Evolutionary conservation across 257 asterid species (phyloP).

Genomic region (Gardenia jasminoides): DNA sequence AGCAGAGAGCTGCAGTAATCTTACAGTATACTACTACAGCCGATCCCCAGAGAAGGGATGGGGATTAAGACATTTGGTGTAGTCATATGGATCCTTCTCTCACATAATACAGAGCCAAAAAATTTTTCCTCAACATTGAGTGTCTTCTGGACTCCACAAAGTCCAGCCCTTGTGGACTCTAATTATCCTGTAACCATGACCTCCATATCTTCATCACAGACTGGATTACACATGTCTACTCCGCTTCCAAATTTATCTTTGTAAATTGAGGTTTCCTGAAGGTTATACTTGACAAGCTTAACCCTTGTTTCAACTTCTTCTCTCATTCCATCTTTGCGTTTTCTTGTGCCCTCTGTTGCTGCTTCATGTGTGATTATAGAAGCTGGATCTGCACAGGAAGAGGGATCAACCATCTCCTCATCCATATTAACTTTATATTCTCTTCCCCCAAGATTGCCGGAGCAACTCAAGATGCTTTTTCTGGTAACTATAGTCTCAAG

Average conservation of each 20-base stretch:
- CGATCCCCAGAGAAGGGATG: not conserved
- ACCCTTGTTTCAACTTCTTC: conserved; percentile 31
- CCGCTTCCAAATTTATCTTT: conserved; percentile 4
- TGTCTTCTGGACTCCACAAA: not conserved
- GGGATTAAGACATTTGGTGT: not conserved
- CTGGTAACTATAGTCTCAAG: conserved; percentile 5
- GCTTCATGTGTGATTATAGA: conserved; percentile 11
- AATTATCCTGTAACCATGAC: conserved; percentile 20
- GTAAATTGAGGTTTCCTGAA: conserved; percentile 23
- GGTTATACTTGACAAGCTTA: conserved; percentile 47
- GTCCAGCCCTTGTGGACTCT: not conserved
- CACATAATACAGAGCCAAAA: not conserved
- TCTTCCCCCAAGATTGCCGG: not conserved
- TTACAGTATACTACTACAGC: not conserved
- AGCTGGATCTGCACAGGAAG: conserved; percentile 18
- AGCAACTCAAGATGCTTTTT: conserved; percentile 8
- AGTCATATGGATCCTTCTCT: not conserved
- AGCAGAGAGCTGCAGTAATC: not conserved
- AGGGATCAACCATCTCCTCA: conserved; percentile 36
- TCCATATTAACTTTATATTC: conserved; percentile 24
- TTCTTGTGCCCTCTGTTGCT: conserved; percentile 32
- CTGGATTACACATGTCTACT: conserved; percentile 16
- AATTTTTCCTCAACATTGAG: not conserved
- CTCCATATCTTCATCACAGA: conserved; percentile 48
- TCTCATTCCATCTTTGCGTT: conserved; percentile 52